Conservation (phyloP, 2,329 filamentous ascomycete species). For the Aspergillus sp. region DNA sequence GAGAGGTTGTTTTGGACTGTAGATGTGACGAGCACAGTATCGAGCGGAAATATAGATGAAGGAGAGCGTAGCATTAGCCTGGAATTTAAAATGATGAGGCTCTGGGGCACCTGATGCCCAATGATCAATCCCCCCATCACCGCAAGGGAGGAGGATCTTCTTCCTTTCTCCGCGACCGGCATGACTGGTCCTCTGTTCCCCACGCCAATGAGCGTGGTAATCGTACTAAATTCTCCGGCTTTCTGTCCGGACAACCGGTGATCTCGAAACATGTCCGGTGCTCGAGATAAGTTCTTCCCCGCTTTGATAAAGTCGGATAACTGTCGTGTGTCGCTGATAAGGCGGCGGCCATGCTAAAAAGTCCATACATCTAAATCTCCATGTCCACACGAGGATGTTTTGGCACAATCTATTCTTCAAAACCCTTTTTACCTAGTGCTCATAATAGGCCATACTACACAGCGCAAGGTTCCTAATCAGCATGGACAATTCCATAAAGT, state of each 20-base stretch:
- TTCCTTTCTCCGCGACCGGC: too few relatives aligned
- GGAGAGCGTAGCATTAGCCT: too few relatives aligned
- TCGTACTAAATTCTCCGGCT: not conserved
- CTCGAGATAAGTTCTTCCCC: not conserved
- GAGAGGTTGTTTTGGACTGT: too few relatives aligned
- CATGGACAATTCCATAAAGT: slow-evolving; percentile 18
- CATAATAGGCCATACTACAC: not conserved
- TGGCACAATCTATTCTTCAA: not conserved
- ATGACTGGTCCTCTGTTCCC: not conserved
- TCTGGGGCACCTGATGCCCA: too few relatives aligned
- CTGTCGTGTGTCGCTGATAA: not conserved
- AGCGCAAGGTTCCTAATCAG: not conserved
- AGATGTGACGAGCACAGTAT: too few relatives aligned
- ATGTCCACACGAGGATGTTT: not conserved
- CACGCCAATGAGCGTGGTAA: not conserved
- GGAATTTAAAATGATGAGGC: too few relatives aligned
- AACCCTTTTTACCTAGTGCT: not conserved
- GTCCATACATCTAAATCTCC: not conserved
- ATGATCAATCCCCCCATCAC: not conserved
- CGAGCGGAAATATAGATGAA: too few relatives aligned
- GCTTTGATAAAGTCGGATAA: not conserved
- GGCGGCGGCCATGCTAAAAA: not conserved
- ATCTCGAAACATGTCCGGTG: slow-evolving; percentile 2
- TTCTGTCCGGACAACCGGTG: slow-evolving; percentile 6
- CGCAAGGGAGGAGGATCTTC: not conserved